Evolutionary conservation across 164 flowering plant species (phyloP).

Genomic region (Echeveria elegans): DNA sequence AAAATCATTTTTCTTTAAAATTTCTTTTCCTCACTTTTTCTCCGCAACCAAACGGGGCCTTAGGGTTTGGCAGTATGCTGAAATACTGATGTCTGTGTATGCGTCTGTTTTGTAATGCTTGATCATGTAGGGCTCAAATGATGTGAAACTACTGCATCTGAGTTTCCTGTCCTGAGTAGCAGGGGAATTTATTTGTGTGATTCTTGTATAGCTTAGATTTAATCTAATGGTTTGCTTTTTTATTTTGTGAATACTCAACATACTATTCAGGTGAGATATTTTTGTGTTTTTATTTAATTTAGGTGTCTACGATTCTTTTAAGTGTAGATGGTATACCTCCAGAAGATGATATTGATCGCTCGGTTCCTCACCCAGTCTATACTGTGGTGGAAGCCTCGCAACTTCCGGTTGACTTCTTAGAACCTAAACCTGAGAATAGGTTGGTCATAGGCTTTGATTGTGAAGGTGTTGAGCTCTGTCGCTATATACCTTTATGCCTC

Average conservation of each 20-base stretch:
- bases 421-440: constrained; percentile 54
- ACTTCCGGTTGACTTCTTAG: constrained; percentile 69
- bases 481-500: constrained; percentile 69
- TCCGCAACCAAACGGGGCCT: too few species aligned
- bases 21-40: too few species aligned
- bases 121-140: background rate
- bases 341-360: constrained; percentile 17
- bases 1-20: too few species aligned
- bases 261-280: background rate
- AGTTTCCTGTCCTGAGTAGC: background rate
- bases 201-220: background rate
- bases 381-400: constrained; percentile 67
- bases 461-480: constrained; percentile 90
- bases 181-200: background rate
- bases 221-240: background rate
- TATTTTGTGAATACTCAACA: background rate
- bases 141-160: background rate
- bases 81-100: background rate
- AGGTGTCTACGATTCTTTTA: background rate
- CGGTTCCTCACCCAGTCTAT: constrained; percentile 40
- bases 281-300: background rate
- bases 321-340: constrained; percentile 29
- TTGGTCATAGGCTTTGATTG: constrained; percentile 82
- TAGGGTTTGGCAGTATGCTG: background rate
- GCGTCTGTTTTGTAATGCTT: background rate